phyloP scores from a whole-genome alignment of 805 yeast species.

The Kurtzmaniella fragi region DNA sequence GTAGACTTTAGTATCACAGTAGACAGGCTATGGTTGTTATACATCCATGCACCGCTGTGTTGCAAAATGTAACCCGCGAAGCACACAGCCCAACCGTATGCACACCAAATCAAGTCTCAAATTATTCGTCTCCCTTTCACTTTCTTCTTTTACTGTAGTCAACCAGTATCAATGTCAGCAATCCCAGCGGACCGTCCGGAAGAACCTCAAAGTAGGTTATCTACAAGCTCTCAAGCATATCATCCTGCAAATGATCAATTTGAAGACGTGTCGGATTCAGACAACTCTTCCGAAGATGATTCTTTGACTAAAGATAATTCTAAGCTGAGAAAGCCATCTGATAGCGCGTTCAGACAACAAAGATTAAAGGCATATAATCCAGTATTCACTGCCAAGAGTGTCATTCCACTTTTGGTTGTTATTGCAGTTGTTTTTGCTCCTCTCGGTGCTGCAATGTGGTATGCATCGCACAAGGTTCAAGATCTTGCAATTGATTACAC shows the following conservation, averaged over 20 bases:
- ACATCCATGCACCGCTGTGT: no score
- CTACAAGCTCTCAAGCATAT: no score
- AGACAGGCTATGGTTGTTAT: no score
- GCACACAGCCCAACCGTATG: no score
- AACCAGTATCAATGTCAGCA: no score
- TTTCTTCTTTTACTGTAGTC: no score
- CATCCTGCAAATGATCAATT: background rate
- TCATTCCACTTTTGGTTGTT: constrained; percentile 33
- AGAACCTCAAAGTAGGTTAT: no score
- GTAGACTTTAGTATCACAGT: no score
- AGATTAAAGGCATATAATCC: constrained; percentile 47
- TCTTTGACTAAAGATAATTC: constrained; percentile 36
- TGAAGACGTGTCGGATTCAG: constrained; percentile 29
- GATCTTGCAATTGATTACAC: constrained; percentile 38
- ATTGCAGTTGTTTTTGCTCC: constrained; percentile 39
- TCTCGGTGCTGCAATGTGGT: constrained; percentile 44
- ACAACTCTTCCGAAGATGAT: constrained; percentile 37
- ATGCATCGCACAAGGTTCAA: constrained; percentile 33
- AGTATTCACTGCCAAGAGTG: constrained; percentile 38
- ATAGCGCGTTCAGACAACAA: constrained; percentile 54
- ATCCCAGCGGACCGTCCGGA: no score
- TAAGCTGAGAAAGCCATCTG: constrained; percentile 62
- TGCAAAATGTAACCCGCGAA: no score
- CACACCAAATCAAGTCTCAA: no score
- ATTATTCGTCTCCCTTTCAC: no score